phyloP scores from a whole-genome alignment of 2,329 filamentous ascomycete genomes.

The Elsinoe perseae region DNA sequence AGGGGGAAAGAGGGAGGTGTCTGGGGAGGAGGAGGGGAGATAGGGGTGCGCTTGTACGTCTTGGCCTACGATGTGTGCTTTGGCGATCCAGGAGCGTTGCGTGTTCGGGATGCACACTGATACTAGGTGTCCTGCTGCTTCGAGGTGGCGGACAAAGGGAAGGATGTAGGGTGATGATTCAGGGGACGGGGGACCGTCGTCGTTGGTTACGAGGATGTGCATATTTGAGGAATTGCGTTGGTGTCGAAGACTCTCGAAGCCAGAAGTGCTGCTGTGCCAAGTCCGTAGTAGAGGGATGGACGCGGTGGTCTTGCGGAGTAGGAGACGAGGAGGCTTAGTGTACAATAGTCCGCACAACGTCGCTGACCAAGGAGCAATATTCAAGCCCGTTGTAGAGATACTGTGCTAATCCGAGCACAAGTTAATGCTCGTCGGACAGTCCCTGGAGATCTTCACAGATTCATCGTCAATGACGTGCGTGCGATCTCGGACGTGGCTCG shows the following conservation, averaged over 20 bases:
- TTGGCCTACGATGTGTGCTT: conserved; percentile 86
- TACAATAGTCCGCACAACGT: no score
- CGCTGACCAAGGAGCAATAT: no score
- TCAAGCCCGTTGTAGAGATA: no score
- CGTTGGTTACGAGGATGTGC: conserved; percentile 35
- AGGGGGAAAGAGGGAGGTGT: conserved; percentile 21
- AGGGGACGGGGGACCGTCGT: conserved; percentile 45
- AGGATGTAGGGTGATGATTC: conserved; percentile 44
- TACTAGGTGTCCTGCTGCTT: conserved; percentile 68
- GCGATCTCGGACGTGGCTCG: conserved; percentile 13
- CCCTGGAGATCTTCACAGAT: background rate
- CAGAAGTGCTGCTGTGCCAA: no score
- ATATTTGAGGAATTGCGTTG: no score
- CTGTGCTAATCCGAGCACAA: no score
- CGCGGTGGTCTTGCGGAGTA: background rate
- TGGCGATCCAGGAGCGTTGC: conserved; percentile 96
- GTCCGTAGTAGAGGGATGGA: no score
- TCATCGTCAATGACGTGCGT: conserved; percentile 6
- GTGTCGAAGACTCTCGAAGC: no score
- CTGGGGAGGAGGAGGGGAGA: conserved; percentile 25
- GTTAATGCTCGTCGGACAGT: no score
- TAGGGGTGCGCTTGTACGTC: conserved; percentile 62
- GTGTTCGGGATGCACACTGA: conserved; percentile 85
- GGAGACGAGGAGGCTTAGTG: background rate
- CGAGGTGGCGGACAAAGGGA: conserved; percentile 39